These are phyloP conservation scores for Psophocarpus tetragonolobus DNA, from an alignment of 306 rosid species.

Conservation along the genomic window DNA sequence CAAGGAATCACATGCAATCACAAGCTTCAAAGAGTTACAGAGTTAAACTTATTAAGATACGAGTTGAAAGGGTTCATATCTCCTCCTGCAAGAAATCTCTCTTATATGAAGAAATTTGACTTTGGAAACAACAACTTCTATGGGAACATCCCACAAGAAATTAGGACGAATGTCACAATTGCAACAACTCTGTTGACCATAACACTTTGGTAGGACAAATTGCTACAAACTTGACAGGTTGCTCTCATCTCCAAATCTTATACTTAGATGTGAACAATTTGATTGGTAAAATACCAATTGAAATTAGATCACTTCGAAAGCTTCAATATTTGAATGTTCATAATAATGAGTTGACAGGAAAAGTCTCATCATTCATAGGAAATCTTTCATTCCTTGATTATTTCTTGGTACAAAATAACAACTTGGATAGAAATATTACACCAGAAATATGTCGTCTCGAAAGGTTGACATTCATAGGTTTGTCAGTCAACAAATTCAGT, in stretches of 20 bases:
- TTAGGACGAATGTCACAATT: neutral
- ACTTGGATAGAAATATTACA: neutral
- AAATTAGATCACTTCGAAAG: neutral
- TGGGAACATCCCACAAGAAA: slow-evolving; percentile 37
- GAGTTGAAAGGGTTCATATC: slow-evolving; percentile 39
- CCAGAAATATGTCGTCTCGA: neutral
- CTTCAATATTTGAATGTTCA: neutral
- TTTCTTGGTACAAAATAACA: too few relatives aligned
- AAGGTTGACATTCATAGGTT: neutral
- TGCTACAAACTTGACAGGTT: neutral
- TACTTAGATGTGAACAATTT: neutral
- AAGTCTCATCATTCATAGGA: neutral
- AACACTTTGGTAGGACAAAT: neutral
- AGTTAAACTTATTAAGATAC: slow-evolving; percentile 8
- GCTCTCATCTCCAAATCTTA: neutral
- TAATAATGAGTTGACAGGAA: neutral
- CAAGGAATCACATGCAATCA: slow-evolving; percentile 44
- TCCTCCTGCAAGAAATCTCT: slow-evolving; percentile 47
- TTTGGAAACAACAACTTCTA: slow-evolving; percentile 25
- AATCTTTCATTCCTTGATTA: neutral
- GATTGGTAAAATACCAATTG: neutral
- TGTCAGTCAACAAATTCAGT: neutral
- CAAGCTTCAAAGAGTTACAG: slow-evolving; percentile 33
- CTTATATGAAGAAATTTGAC: slow-evolving; percentile 15
- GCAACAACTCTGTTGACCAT: neutral